Base-by-base conservation (phyloP, 441 rosid species). In the Daphne laureola region DNA sequence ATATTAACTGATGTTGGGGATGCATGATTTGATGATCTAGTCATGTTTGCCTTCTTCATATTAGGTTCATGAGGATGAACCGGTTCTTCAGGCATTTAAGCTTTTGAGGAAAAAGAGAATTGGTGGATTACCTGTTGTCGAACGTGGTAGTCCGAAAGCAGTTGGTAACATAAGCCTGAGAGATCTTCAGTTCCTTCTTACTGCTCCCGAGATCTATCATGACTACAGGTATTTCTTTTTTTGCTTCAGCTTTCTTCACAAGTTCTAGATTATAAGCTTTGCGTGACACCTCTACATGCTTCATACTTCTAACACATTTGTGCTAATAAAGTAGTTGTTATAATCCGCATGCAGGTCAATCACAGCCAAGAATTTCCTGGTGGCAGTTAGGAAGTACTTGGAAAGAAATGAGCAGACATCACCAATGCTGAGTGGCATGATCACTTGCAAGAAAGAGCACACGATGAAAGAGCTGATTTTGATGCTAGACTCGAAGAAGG, bases 21-120 rank as follows among this genome's bases (percentile, higher is more conserved):
- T 31, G 38, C 12, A 2, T 31, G 38, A 5, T 7, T 31, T 7
- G 12, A 31, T 31, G 12, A 31, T 31, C 38, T 31, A 6, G 9
- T 31, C 11, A 11, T 31, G 38, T 31, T 31, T 31, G 11, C 38
- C 11, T 47, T 57, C 16, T 61, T 31, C 38, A 54, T 54, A 67
- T 62, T 64, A 90, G 97, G 81, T 87, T 62, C 64, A 84, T 0
- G 96, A 84, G 57, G 79, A 84, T 27, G 96, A 87, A 55, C 96
- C 97, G 15, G 97, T 90, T 67, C 90, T 90, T 53, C 97, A 87
- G 69, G 97, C 87, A n/a, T 90, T 90, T 65, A 90, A 90, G 75
- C 67, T 87, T 65, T 82, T 87, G 96, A 73, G 96, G 69, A 83
- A 79, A 74, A 75, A 61, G 66, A 74, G 77, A 64, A 66, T 83